These are phyloP conservation scores for Chlorella sp. DNA, from an alignment of 139 green algal species.

Conservation along the genomic window DNA sequence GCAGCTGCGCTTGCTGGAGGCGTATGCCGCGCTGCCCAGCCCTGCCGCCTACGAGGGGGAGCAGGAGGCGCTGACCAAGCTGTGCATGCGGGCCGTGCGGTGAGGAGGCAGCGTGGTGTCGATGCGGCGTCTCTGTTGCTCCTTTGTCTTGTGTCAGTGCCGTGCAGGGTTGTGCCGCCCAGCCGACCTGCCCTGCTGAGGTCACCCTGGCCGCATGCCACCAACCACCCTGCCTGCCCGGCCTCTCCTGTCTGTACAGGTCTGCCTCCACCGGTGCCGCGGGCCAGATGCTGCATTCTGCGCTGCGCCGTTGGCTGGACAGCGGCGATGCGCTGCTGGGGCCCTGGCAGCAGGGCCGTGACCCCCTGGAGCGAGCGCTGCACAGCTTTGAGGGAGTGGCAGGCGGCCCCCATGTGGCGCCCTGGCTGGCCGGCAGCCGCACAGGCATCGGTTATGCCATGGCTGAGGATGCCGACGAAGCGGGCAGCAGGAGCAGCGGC, in stretches of 20 bases:
- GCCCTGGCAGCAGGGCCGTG: constrained; percentile 61
- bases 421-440: constrained; percentile 66
- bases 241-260: background rate
- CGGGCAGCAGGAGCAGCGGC: background rate
- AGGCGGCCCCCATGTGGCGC: constrained; percentile 60
- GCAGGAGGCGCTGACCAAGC: constrained; percentile 58
- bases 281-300: constrained; percentile 23
- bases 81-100: constrained; percentile 65
- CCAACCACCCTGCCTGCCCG: background rate
- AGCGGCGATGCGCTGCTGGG: constrained; percentile 70
- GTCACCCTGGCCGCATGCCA: too few species aligned
- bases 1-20: constrained; percentile 75
- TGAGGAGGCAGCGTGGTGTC: background rate
- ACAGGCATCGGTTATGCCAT: constrained; percentile 40
- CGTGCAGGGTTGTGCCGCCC: too few species aligned
- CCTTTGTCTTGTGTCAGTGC: too few species aligned
- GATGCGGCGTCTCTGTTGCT: too few species aligned
- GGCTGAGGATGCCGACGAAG: background rate
- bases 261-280: constrained; percentile 3
- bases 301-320: constrained; percentile 46
- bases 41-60: constrained; percentile 43
- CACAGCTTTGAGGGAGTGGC: constrained; percentile 59
- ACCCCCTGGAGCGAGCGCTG: constrained; percentile 74
- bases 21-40: constrained; percentile 64
- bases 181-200: too few species aligned